Percentiles rank a stretch among this genome's conserved stretches.
These are phyloP conservation scores for Gardenia jasminoides DNA, from an alignment of 257 asterid species.

Conservation along the genomic window DNA sequence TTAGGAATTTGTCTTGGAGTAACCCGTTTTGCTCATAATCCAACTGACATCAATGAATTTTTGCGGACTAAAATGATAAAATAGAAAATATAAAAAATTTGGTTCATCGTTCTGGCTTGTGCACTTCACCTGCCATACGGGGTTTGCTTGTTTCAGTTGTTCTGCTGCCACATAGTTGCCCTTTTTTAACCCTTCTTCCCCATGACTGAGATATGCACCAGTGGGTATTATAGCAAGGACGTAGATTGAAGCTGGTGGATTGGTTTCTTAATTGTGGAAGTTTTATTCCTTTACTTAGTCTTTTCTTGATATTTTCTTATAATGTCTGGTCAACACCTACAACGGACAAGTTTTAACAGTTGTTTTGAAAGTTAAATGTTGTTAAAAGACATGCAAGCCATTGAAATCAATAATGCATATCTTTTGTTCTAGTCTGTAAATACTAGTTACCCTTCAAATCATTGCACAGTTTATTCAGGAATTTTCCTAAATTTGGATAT, in stretches of 20 bases:
- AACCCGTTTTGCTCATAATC: not conserved
- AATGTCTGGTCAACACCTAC: not conserved
- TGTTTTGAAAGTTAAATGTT: not conserved
- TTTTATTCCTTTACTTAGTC: not conserved
- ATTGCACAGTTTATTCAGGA: not conserved
- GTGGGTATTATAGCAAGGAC: not conserved
- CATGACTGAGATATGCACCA: not conserved
- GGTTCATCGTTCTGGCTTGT: too few relatives aligned
- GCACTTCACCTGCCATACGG: not conserved
- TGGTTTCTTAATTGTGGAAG: not conserved
- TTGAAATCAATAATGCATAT: not conserved
- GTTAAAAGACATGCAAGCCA: not conserved
- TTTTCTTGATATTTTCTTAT: not conserved
- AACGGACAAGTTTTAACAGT: not conserved
- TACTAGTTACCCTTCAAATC: not conserved
- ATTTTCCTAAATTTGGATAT: not conserved
- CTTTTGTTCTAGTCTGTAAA: not conserved
- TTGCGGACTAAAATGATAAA: not conserved
- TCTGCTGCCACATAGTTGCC: not conserved
- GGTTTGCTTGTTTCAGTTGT: not conserved
- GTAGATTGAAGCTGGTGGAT: not conserved
- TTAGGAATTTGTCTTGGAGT: not conserved
- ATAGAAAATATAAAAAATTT: not conserved
- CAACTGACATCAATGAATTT: not conserved
- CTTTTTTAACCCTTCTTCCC: not conserved